A percentile compares a stretch with the other conserved stretches of the same genome.
Conservation (phyloP, 768 basidiomycete genomes). For the Clitopilus passeckerianus region DNA sequence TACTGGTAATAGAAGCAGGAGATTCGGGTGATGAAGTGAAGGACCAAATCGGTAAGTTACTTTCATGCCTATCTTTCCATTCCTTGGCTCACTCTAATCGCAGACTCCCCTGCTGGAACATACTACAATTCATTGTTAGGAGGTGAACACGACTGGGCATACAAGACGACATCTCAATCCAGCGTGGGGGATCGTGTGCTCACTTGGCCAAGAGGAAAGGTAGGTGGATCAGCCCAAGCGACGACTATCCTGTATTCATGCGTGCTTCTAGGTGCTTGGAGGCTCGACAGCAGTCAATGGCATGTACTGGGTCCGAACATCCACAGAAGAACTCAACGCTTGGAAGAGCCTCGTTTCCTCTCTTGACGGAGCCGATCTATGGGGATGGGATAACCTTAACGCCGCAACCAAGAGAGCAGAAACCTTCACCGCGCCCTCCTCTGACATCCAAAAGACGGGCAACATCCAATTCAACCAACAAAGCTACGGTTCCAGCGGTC, state of each 20-base stretch:
- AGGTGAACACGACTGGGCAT: slow-evolving; percentile 51
- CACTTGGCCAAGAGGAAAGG: slow-evolving; percentile 61
- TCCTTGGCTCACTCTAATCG: background rate
- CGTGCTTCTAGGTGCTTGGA: slow-evolving; percentile 45
- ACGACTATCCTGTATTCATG: background rate
- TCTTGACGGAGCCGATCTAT: slow-evolving; percentile 21
- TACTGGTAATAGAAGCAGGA: slow-evolving; percentile 39
- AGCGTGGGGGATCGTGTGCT: slow-evolving; percentile 36
- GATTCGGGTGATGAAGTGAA: slow-evolving; percentile 34
- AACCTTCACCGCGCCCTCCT: slow-evolving; percentile 42
- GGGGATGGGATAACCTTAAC: slow-evolving; percentile 39
- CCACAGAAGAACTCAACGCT: slow-evolving; percentile 38
- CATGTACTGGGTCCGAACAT: slow-evolving; percentile 58
- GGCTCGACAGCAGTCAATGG: slow-evolving; percentile 70
- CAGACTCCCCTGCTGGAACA: slow-evolving; percentile 46
- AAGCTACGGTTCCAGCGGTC: slow-evolving; percentile 44
- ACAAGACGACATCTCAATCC: slow-evolving; percentile 42
- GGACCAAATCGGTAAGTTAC: slow-evolving; percentile 24
- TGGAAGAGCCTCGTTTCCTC: slow-evolving; percentile 32
- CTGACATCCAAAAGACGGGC: slow-evolving; percentile 27
- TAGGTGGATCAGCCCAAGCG: slow-evolving; percentile 11
- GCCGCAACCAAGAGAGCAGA: slow-evolving; percentile 44
- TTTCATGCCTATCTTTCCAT: background rate
- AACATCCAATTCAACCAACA: slow-evolving; percentile 35
- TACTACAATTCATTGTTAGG: slow-evolving; percentile 47